Percentiles rank a stretch among this genome's conserved stretches.
phyloP scores from a whole-genome alignment of 1,284 basidiomycete species.

The Cronartium quercuum region DNA sequence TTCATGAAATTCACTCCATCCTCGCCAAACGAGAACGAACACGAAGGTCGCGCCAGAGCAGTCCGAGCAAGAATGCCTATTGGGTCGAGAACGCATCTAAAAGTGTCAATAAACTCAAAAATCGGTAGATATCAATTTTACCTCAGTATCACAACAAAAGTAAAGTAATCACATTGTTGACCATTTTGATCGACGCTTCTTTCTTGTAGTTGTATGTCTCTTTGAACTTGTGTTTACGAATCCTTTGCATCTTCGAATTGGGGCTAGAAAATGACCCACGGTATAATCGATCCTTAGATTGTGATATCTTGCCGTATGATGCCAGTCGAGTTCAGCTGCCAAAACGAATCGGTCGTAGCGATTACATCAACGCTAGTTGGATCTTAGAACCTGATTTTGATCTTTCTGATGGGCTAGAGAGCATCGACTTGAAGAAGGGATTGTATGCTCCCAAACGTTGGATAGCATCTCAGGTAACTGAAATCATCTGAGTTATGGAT shows the following conservation, averaged over 20 bases:
- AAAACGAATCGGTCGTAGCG: conserved; percentile 47
- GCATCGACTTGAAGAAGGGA: neutral
- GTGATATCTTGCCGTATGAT: conserved; percentile 68
- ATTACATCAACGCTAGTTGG: conserved; percentile 78
- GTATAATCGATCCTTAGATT: conserved; percentile 5
- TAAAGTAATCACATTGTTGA: neutral
- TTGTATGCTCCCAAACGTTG: conserved; percentile 58
- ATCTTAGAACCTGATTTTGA: conserved; percentile 63
- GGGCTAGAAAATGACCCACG: neutral
- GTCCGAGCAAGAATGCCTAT: neutral
- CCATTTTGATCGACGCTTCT: neutral
- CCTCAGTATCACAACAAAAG: neutral
- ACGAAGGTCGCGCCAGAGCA: neutral
- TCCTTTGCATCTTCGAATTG: neutral
- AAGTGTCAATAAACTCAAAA: neutral
- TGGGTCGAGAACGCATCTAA: neutral
- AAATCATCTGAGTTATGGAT: neutral
- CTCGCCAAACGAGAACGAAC: neutral
- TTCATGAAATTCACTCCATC: neutral
- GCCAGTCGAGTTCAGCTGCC: conserved; percentile 61
- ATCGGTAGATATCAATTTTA: neutral
- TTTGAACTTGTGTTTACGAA: neutral
- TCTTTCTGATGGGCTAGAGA: neutral
- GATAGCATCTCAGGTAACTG: conserved; percentile 63
- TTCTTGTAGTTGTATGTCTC: conserved; percentile 7